Evolutionary conservation across 768 basidiomycete species (phyloP).

Genomic region (Tulasnella sp.): DNA sequence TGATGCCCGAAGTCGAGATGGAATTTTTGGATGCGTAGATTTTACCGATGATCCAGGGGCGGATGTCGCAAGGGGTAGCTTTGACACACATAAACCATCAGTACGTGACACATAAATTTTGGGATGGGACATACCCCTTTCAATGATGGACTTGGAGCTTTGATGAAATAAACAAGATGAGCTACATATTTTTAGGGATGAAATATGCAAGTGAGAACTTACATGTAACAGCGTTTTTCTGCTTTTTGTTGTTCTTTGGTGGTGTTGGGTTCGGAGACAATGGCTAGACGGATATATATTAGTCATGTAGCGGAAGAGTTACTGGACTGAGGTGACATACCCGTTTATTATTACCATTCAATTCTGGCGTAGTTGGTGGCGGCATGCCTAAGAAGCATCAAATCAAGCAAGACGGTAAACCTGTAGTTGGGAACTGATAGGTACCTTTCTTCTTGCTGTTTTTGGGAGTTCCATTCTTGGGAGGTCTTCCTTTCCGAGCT

Average conservation of each 20-base stretch:
- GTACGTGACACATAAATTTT: too few species aligned
- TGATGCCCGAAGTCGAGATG: too few species aligned
- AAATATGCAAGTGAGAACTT: too few species aligned
- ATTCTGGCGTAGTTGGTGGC: slow-evolving; percentile 1
- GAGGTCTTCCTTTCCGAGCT: slow-evolving; percentile 10
- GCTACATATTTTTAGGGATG: too few species aligned
- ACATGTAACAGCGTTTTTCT: not conserved
- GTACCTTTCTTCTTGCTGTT: slow-evolving; percentile 11
- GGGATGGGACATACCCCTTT: too few species aligned
- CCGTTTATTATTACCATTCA: not conserved
- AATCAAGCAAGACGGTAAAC: not conserved
- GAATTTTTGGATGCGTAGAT: too few species aligned
- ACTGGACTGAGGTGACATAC: not conserved
- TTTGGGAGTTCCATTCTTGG: slow-evolving; percentile 8
- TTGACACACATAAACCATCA: too few species aligned
- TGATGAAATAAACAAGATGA: too few species aligned
- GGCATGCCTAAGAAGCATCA: not conserved
- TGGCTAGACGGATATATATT: not conserved
- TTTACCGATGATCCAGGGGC: too few species aligned
- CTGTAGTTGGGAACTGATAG: not conserved
- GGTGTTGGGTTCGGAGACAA: slow-evolving; percentile 5
- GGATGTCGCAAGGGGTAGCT: too few species aligned
- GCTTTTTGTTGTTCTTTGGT: slow-evolving; percentile 9
- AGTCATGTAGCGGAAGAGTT: not conserved
- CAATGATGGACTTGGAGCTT: too few species aligned